Percentiles rank a stretch among this genome's conserved stretches.
These are phyloP conservation scores for Thalia dealbata DNA, from an alignment of 176 grass and related monocot species.

Conservation along the genomic window DNA sequence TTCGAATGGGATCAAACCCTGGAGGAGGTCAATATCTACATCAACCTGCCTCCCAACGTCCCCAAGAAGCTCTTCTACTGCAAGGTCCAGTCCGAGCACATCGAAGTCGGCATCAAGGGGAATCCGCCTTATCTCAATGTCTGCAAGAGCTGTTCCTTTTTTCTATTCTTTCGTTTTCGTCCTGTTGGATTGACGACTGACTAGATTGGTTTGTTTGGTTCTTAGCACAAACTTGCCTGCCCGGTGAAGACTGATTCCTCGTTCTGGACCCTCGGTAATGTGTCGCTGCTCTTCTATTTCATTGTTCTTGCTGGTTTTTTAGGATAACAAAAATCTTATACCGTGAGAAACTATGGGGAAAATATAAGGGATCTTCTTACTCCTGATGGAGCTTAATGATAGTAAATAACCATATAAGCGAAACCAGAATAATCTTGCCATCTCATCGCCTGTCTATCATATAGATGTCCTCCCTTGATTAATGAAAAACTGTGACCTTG, in stretches of 20 bases:
- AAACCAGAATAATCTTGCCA: too few species aligned
- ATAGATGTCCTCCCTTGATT: too few species aligned
- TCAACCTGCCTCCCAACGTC: constrained; percentile 70
- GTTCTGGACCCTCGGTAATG: constrained; percentile 88
- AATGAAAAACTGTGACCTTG: too few species aligned
- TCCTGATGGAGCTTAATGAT: too few species aligned
- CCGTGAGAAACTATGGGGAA: too few species aligned
- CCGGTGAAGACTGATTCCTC: constrained; percentile 90
- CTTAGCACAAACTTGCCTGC: constrained; percentile 58
- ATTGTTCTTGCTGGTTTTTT: not conserved
- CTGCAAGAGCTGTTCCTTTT: constrained; percentile 2
- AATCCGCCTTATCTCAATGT: constrained; percentile 89
- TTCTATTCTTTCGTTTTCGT: not conserved
- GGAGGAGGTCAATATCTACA: constrained; percentile 88
- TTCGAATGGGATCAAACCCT: constrained; percentile 98
- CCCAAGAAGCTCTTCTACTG: constrained; percentile 70
- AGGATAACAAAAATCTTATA: too few species aligned
- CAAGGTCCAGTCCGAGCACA: constrained; percentile 56
- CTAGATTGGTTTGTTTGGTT: not conserved
- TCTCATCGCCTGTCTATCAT: too few species aligned
- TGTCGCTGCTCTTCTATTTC: not conserved
- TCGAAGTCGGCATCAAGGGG: constrained; percentile 80
- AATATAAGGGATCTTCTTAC: too few species aligned
- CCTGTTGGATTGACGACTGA: not conserved
- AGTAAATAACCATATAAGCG: too few species aligned